Conservation (phyloP, 2,329 filamentous ascomycete species). For the Pleoardoris graminearum region DNA sequence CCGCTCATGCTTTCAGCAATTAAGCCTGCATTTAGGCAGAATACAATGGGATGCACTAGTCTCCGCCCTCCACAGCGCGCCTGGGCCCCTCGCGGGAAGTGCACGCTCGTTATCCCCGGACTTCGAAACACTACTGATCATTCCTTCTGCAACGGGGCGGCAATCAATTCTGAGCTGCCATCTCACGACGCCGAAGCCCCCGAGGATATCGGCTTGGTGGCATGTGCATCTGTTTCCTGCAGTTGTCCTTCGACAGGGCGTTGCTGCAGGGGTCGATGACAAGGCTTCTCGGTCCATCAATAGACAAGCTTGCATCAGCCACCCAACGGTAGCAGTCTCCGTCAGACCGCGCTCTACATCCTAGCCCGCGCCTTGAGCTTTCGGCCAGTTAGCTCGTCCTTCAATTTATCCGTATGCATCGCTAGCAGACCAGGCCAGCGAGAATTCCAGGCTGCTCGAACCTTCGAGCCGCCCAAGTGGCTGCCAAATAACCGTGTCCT, state of each 20-base stretch:
- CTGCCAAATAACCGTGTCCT: constrained; percentile 14
- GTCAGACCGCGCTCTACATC: constrained; percentile 4
- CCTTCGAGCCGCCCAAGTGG: constrained; percentile 12
- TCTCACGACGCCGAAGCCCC: background rate
- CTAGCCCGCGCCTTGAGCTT: constrained; percentile 7
- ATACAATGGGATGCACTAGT: constrained; percentile 2
- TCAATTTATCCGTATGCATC: constrained; percentile 22
- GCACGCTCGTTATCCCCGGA: background rate
- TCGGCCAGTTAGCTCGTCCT: constrained; percentile 18
- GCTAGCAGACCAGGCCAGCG: constrained; percentile 11
- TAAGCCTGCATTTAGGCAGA: constrained; percentile 7
- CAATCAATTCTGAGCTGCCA: background rate
- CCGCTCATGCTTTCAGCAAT: constrained; percentile 5
- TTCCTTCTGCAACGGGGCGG: background rate
- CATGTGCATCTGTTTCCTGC: background rate
- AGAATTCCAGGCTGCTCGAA: constrained; percentile 5
- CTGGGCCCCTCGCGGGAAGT: background rate
- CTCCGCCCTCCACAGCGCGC: constrained; percentile 2
- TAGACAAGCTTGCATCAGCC: background rate
- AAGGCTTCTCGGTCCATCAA: too few relatives aligned
- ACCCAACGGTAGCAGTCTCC: background rate
- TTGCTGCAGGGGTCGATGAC: background rate
- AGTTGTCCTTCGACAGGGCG: background rate
- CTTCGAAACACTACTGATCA: background rate
- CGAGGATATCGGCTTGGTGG: too few relatives aligned